Evolutionary conservation across 805 yeast genomes (phyloP).

Genomic region (Grigorovia humatica): DNA sequence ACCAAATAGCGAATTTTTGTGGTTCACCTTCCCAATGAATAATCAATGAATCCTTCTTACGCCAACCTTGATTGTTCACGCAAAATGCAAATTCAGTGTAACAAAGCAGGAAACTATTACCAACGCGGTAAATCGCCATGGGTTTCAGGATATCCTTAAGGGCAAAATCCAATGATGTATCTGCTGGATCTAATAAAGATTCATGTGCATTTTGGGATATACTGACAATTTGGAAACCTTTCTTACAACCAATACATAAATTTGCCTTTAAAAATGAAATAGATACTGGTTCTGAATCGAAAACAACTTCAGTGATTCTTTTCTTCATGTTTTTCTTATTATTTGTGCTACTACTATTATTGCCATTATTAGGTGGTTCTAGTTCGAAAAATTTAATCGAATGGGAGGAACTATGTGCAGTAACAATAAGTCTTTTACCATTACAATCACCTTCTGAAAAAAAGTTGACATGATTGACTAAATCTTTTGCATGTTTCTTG

Average conservation of each 20-base stretch:
- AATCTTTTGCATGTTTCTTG: constrained; percentile 58
- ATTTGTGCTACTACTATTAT: constrained; percentile 27
- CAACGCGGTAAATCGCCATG: constrained; percentile 81
- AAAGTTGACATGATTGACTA: constrained; percentile 79
- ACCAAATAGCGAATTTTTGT: constrained; percentile 82
- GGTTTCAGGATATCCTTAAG: constrained; percentile 65
- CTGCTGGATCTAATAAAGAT: constrained; percentile 92
- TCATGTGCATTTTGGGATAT: constrained; percentile 78
- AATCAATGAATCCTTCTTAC: constrained; percentile 87
- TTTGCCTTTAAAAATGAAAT: constrained; percentile 82
- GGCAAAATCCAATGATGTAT: constrained; percentile 91
- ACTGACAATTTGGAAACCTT: constrained; percentile 91
- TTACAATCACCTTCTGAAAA: constrained; percentile 90
- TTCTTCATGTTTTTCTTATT: constrained; percentile 63
- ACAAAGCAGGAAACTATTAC: constrained; percentile 76
- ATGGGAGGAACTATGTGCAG: constrained; percentile 74
- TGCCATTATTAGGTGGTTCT: constrained; percentile 49
- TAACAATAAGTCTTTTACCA: constrained; percentile 80
- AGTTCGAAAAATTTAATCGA: constrained; percentile 73
- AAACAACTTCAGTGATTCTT: constrained; percentile 64
- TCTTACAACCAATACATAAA: constrained; percentile 90
- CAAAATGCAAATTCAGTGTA: constrained; percentile 91
- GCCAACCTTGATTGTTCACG: constrained; percentile 93
- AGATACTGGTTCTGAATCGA: constrained; percentile 83
- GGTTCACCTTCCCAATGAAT: constrained; percentile 97